These are phyloP conservation scores for Xylaria flabelliformis DNA, from an alignment of 495 filamentous ascomycete species.

Conservation along the genomic window DNA sequence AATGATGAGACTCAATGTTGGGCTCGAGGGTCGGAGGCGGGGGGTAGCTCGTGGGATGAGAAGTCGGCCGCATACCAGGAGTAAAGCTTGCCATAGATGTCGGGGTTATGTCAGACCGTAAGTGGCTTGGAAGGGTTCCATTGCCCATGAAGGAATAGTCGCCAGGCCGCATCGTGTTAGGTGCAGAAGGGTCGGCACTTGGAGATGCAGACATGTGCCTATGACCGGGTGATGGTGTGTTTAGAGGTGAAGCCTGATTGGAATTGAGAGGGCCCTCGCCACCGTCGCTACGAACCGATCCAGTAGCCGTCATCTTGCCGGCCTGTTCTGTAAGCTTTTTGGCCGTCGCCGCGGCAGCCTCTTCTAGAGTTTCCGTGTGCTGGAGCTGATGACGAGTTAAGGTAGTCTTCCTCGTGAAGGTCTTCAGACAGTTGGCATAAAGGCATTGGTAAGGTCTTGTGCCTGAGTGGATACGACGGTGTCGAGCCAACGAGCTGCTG, in stretches of 20 bases:
- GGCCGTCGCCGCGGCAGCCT: slow-evolving; percentile 87
- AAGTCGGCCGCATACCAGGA: slow-evolving; percentile 64
- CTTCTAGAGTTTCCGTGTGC: slow-evolving; percentile 93
- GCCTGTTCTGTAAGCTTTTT: slow-evolving; percentile 57
- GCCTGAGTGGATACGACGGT: slow-evolving; percentile 93
- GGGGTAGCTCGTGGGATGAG: slow-evolving; percentile 79
- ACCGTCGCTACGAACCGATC: slow-evolving; percentile 63
- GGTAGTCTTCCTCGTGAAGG: slow-evolving; percentile 93
- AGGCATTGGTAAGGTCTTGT: slow-evolving; percentile 98
- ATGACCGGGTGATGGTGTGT: slow-evolving; percentile 86
- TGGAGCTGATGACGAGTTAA: slow-evolving; percentile 95
- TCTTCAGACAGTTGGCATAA: slow-evolving; percentile 97
- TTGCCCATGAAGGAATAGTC: slow-evolving; percentile 73
- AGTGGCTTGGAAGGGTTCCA: slow-evolving; percentile 78
- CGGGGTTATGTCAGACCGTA: slow-evolving; percentile 80
- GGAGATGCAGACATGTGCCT: slow-evolving; percentile 81
- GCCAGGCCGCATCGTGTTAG: slow-evolving; percentile 74
- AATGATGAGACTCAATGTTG: slow-evolving; percentile 76
- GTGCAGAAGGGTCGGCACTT: slow-evolving; percentile 72
- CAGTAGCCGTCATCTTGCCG: slow-evolving; percentile 58
- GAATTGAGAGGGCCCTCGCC: slow-evolving; percentile 72
- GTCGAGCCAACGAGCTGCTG: slow-evolving; percentile 91
- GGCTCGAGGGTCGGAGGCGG: slow-evolving; percentile 90
- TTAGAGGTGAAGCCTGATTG: slow-evolving; percentile 79
- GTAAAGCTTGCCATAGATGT: slow-evolving; percentile 68